Conservation (phyloP, 768 basidiomycete species). For the Antrodiella citrinella region DNA sequence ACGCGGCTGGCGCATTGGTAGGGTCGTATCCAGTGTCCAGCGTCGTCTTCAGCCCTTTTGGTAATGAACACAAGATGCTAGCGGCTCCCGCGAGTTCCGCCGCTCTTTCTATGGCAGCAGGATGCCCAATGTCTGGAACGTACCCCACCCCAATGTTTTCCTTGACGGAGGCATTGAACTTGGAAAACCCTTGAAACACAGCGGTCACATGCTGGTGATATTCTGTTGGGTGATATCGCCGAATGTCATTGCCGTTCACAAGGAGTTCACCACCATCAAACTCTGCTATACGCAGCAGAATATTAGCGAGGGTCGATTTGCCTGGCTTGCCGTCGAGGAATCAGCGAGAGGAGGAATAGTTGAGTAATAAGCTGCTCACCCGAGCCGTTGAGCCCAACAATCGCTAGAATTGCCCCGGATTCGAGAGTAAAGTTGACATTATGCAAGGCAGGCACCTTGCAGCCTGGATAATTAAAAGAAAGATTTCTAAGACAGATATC, state of each 20-base stretch:
- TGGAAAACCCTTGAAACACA: slow-evolving; percentile 82
- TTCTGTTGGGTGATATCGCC: slow-evolving; percentile 55
- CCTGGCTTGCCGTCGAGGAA: slow-evolving; percentile 33
- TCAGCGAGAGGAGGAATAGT: neutral
- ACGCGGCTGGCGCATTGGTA: slow-evolving; percentile 39
- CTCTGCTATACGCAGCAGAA: slow-evolving; percentile 71
- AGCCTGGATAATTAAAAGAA: slow-evolving; percentile 77
- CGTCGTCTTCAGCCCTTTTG: slow-evolving; percentile 65
- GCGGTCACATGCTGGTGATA: slow-evolving; percentile 71
- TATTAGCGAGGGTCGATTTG: slow-evolving; percentile 82
- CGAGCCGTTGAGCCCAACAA: slow-evolving; percentile 81
- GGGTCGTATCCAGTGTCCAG: slow-evolving; percentile 41
- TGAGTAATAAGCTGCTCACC: slow-evolving; percentile 35
- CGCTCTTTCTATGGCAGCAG: slow-evolving; percentile 53
- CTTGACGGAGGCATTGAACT: slow-evolving; percentile 66
- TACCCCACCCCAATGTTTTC: slow-evolving; percentile 86
- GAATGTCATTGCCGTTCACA: slow-evolving; percentile 65
- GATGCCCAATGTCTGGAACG: slow-evolving; percentile 52
- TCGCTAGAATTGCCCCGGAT: slow-evolving; percentile 74
- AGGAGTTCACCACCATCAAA: slow-evolving; percentile 62
- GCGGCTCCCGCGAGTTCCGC: slow-evolving; percentile 66
- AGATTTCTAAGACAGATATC: slow-evolving; percentile 35
- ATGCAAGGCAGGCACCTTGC: slow-evolving; percentile 54
- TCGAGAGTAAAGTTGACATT: slow-evolving; percentile 64
- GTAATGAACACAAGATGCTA: slow-evolving; percentile 53